Conservation (phyloP, 305 asterid species). For the Rubia balearica region DNA sequence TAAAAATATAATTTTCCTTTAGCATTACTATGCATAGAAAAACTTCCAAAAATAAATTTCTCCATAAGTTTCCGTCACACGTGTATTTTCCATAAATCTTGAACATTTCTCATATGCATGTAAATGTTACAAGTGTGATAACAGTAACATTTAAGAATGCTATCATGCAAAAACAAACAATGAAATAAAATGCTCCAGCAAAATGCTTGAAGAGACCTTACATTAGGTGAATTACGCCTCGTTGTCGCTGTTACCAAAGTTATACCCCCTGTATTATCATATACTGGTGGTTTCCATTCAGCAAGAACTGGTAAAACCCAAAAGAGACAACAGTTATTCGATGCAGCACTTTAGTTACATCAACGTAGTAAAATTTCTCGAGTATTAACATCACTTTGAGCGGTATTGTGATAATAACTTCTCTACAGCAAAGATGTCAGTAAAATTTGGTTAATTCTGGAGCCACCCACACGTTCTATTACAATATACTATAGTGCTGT, state of each 20-base stretch:
- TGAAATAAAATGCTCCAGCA: not conserved
- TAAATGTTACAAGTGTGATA: not conserved
- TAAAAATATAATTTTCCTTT: not conserved
- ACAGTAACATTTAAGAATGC: not conserved
- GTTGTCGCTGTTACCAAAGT: conserved; percentile 76
- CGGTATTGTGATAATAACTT: not conserved
- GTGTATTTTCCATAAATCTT: not conserved
- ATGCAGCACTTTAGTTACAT: conserved; percentile 3
- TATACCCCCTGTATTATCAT: conserved; percentile 63
- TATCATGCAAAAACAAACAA: not conserved
- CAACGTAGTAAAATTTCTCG: conserved; percentile 3
- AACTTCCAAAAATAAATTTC: not conserved
- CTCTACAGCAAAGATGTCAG: not conserved
- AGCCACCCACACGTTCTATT: too few species aligned
- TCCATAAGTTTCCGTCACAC: not conserved
- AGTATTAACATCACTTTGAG: not conserved
- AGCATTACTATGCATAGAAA: not conserved
- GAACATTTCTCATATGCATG: not conserved
- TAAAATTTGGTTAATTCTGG: not conserved
- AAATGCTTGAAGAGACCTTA: conserved; percentile 25
- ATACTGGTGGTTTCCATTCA: conserved; percentile 92
- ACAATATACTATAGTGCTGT: not conserved
- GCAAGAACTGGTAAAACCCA: conserved; percentile 55
- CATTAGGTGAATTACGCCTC: conserved; percentile 88
- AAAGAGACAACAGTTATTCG: conserved; percentile 12